Percentiles rank a stretch among this genome's conserved stretches.
Conservation (phyloP, 768 basidiomycete species). For the Royoungia palumana region DNA sequence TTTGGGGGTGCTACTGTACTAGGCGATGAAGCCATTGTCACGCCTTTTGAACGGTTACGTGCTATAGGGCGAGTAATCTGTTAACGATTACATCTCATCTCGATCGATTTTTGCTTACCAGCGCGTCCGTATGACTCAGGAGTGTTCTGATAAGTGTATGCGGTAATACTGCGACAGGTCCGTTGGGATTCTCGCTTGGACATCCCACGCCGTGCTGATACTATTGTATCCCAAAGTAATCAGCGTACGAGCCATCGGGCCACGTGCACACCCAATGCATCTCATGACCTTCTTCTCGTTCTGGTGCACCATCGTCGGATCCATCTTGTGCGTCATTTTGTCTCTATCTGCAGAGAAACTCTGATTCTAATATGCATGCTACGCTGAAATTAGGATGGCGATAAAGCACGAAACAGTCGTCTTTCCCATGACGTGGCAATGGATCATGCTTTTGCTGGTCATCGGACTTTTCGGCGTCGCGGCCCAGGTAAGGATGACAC, state of each 20-base stretch:
- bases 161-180: slow-evolving; percentile 67
- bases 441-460: slow-evolving; percentile 11
- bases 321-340: slow-evolving; percentile 5
- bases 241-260: slow-evolving; percentile 65
- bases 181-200: slow-evolving; percentile 23
- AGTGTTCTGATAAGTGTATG: slow-evolving; percentile 64
- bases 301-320: slow-evolving; percentile 40
- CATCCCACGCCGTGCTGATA: not conserved
- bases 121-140: slow-evolving; percentile 33
- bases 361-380: no score
- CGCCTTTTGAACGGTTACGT: slow-evolving; percentile 42
- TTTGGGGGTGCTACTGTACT: slow-evolving; percentile 45
- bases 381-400: slow-evolving; percentile 8
- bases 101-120: not conserved
- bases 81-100: not conserved
- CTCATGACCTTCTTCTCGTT: slow-evolving; percentile 63
- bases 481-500: slow-evolving; percentile 11
- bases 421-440: slow-evolving; percentile 18
- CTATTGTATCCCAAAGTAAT: slow-evolving; percentile 34
- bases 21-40: slow-evolving; percentile 2
- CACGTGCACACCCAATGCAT: slow-evolving; percentile 73
- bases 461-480: slow-evolving; percentile 15
- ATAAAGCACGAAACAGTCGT: slow-evolving; percentile 4
- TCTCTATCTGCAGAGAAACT: no score
- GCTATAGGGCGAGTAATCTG: slow-evolving; percentile 52